Conservation (phyloP, 1,284 basidiomycete genomes). For the Fomitiporia mediterranea region DNA sequence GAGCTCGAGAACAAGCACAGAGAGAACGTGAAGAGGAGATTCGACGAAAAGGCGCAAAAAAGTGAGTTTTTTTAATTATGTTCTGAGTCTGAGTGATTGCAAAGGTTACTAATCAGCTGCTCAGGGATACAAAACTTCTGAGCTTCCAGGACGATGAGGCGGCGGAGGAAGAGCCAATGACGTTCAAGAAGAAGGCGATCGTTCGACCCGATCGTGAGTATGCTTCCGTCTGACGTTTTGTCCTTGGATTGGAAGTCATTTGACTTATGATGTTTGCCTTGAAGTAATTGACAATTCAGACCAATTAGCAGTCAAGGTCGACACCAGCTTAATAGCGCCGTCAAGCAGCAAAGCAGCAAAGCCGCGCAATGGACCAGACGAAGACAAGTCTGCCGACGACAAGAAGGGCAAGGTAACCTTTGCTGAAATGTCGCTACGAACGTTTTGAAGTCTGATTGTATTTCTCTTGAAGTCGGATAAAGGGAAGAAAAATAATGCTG, state of each 20-base stretch:
- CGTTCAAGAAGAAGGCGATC: slow-evolving; percentile 75
- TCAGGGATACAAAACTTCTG: slow-evolving; percentile 80
- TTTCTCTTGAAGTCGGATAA: slow-evolving; percentile 28
- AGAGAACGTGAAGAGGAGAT: slow-evolving; percentile 73
- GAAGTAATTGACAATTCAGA: slow-evolving; percentile 51
- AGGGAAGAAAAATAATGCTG: slow-evolving; percentile 36
- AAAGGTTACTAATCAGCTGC: slow-evolving; percentile 3
- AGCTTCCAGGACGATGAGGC: slow-evolving; percentile 81
- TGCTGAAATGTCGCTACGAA: neutral
- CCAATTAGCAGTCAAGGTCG: slow-evolving; percentile 23
- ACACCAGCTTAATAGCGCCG: slow-evolving; percentile 25
- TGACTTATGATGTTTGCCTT: neutral
- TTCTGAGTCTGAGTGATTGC: slow-evolving; percentile 5
- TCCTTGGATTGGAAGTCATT: neutral
- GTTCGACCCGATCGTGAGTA: slow-evolving; percentile 75
- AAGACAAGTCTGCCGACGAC: neutral
- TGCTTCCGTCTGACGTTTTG: neutral
- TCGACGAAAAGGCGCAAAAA: slow-evolving; percentile 74
- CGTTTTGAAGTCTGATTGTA: neutral
- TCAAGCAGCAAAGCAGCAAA: slow-evolving; percentile 8
- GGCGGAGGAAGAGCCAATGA: slow-evolving; percentile 44
- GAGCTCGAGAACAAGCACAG: slow-evolving; percentile 71
- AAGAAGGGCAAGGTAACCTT: neutral
- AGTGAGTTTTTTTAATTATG: slow-evolving; percentile 61
- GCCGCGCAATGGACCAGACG: neutral